Evolutionary conservation across 148 eudicot species (phyloP).

Genomic region (Chenopodium berlandieri): DNA sequence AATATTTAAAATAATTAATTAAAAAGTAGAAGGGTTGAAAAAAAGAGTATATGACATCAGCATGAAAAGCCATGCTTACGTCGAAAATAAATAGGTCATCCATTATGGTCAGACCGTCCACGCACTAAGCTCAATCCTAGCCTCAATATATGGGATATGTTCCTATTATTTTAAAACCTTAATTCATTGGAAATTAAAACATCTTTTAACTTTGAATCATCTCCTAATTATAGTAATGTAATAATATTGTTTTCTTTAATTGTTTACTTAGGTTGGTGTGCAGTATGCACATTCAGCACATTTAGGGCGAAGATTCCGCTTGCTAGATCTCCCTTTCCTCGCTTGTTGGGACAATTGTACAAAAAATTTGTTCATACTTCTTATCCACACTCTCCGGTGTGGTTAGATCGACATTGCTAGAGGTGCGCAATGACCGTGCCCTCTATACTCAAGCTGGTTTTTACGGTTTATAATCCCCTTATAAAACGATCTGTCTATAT

Average conservation of each 20-base stretch:
- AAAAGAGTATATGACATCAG: slow-evolving; percentile 19
- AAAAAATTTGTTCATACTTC: too few relatives aligned
- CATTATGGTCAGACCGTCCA: background rate
- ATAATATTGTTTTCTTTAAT: background rate
- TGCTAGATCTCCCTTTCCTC: background rate
- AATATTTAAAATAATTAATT: too few relatives aligned
- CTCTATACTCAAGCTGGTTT: too few relatives aligned
- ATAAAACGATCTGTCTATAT: too few relatives aligned
- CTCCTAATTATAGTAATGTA: background rate
- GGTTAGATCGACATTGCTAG: background rate
- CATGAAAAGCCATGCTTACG: slow-evolving; percentile 19
- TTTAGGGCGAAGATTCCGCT: background rate
- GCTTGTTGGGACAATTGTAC: background rate
- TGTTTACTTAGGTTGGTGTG: background rate
- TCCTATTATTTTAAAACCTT: background rate
- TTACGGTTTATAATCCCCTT: background rate
- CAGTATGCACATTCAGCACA: background rate
- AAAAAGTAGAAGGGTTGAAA: background rate
- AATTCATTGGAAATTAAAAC: background rate
- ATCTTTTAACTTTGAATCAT: background rate
- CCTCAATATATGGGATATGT: slow-evolving; percentile 5
- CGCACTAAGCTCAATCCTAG: slow-evolving; percentile 5
- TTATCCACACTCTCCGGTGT: too few relatives aligned
- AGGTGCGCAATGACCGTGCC: too few relatives aligned
- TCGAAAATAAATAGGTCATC: slow-evolving; percentile 13